Evolutionary conservation across 306 rosid genomes (phyloP), one percentile per base, ranked within the genome.

Genomic region (Vicia villosa): DNA sequence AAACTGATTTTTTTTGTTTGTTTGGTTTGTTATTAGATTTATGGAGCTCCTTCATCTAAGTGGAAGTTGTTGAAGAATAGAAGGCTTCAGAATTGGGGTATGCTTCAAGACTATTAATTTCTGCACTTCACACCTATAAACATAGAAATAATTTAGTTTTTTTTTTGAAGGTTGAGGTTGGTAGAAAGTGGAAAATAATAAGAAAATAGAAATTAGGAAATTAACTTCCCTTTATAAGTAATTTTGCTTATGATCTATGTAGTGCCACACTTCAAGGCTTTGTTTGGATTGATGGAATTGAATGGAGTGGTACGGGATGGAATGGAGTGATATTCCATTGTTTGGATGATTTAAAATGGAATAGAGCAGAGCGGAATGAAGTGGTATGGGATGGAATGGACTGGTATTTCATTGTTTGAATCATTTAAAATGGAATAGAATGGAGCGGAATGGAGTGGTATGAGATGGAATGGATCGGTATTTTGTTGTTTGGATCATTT

Each of bases 1-100:
- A 22, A 16, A 54, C 10, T 22, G 12, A 5, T 6, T 38, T 38
- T 38, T 13, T 20, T 63, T 67, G 46, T 69, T 58, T 24, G 59
- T 80, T 52, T 68, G 5, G 9, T n/a, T 69, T 57, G 30, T n/a
- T n/a, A n/a, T 16, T 77, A 92, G 98, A 83, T 92, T 69, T 57
- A 87, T 73, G 88, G 83, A 79, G 83, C 91, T 75, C 86, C 95
- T 16, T 47, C 62, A 26, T 86, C 92, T 4, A 89, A 84, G 84
- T 92, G 98, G 98, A 92, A 87, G 77, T 68, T 82, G 49, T 77
- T 92, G 79, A 92, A 84, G 79, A 87, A 89, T 65, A 89, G 96
- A 72, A 87, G 98, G 87, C 84, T 89, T 51, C 96, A 92, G 61
- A 92, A 89, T 83, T 92, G 96, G 96, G 98, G 98, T 92, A 80